Conservation (phyloP, 2,329 filamentous ascomycete genomes). For the Xylariomycetidae sp. region DNA sequence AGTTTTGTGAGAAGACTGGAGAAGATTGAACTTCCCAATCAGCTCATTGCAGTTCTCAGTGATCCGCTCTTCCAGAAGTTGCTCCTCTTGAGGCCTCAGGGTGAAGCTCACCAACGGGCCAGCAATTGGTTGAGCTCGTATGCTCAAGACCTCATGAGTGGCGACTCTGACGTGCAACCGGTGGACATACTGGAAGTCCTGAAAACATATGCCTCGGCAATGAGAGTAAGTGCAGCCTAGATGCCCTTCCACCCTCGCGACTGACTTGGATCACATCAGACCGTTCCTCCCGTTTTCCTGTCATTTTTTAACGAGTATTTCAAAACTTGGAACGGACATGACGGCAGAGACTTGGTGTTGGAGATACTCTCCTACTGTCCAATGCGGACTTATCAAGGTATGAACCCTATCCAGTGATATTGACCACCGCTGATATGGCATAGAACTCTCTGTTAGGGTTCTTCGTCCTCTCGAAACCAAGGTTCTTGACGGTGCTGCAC, state of each 20-base stretch:
- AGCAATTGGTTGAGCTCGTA: conserved; percentile 54
- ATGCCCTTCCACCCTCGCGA: background rate
- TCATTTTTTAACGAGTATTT: conserved; percentile 49
- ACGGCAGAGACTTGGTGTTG: conserved; percentile 48
- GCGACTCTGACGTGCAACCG: conserved; percentile 43
- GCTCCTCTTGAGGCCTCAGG: conserved; percentile 55
- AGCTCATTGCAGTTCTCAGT: conserved; percentile 69
- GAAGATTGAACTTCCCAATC: conserved; percentile 73
- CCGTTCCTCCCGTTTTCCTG: conserved; percentile 42
- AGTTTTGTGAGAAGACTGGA: conserved; percentile 69
- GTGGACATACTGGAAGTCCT: conserved; percentile 51
- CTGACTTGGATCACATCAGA: conserved; percentile 21
- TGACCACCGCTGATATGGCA: conserved; percentile 16
- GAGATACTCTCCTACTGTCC: conserved; percentile 51
- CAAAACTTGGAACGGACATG: conserved; percentile 54
- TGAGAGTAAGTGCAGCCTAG: conserved; percentile 43
- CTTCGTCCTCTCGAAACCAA: conserved; percentile 46
- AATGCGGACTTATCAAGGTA: conserved; percentile 51
- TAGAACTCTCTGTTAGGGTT: conserved; percentile 45
- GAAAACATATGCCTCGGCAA: conserved; percentile 47
- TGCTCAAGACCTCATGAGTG: conserved; percentile 48
- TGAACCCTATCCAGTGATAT: conserved; percentile 3
- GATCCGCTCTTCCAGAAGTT: conserved; percentile 77
- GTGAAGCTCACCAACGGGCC: conserved; percentile 44
- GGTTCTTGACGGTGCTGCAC: conserved; percentile 40